Evolutionary conservation across 2,329 filamentous ascomycete species (phyloP).

Genomic region (Sclerotinia subarctica): DNA sequence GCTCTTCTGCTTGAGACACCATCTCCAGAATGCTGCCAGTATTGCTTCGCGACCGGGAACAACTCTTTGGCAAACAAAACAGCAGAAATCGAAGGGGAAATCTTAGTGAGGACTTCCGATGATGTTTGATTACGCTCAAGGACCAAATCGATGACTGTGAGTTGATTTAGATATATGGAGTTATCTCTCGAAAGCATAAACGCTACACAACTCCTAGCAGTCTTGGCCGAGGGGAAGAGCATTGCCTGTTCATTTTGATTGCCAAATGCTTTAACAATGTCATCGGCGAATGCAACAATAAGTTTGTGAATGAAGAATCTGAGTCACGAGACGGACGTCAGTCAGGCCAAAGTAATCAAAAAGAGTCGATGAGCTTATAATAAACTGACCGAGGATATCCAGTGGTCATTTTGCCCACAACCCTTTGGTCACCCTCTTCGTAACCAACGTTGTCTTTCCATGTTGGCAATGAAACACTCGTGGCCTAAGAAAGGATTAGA

Average conservation of each 20-base stretch:
- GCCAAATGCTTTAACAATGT: conserved; percentile 64
- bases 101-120: conserved; percentile 50
- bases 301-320: conserved; percentile 90
- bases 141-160: conserved; percentile 60
- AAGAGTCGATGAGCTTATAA: neutral
- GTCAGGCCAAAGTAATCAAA: conserved; percentile 18
- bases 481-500: conserved; percentile 59
- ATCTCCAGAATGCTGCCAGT: conserved; percentile 96
- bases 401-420: conserved; percentile 78
- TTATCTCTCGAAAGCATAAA: conserved; percentile 66
- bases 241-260: conserved; percentile 65
- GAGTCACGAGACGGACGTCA: conserved; percentile 28
- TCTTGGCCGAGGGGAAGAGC: conserved; percentile 71
- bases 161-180: conserved; percentile 46
- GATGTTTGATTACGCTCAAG: conserved; percentile 55
- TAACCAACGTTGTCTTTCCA: conserved; percentile 91
- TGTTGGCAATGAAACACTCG: conserved; percentile 92
- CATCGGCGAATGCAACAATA: conserved; percentile 69
- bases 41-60: conserved; percentile 78
- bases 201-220: conserved; percentile 68
- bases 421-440: conserved; percentile 86
- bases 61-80: conserved; percentile 68
- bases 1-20: conserved; percentile 87
- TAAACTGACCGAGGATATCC: conserved; percentile 77
- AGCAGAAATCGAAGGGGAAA: conserved; percentile 61